Percentiles rank a stretch among this genome's conserved stretches.
Evolutionary conservation across 257 asterid species (phyloP).

Genomic region (Linaria vulgaris): DNA sequence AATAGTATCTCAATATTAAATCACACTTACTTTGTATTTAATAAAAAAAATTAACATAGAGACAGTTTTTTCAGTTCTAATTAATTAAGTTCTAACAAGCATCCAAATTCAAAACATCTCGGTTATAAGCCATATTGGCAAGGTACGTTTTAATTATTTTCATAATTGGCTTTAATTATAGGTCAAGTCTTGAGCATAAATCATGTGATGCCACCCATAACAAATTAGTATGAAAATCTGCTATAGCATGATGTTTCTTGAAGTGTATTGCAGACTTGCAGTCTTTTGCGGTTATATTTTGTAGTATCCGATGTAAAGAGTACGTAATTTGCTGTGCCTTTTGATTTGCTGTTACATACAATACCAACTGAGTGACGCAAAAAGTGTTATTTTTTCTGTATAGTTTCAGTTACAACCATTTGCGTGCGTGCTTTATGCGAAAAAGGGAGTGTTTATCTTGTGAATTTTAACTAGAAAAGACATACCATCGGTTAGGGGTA

Average conservation of each 20-base stretch:
- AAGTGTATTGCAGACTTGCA: neutral
- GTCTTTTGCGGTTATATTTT: neutral
- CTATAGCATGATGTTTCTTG: neutral
- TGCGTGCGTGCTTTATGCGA: slow-evolving; percentile 22
- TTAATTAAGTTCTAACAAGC: slow-evolving; percentile 22
- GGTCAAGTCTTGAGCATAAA: no score
- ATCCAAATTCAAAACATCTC: no score
- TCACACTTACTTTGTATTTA: neutral
- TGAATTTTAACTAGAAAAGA: no score
- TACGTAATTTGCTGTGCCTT: neutral
- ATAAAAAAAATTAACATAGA: neutral
- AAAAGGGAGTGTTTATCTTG: slow-evolving; percentile 23
- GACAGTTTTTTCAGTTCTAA: neutral
- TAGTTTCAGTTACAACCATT: slow-evolving; percentile 11
- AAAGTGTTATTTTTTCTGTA: slow-evolving; percentile 11
- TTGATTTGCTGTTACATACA: neutral
- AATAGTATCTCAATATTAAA: neutral
- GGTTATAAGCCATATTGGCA: no score
- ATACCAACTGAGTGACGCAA: slow-evolving; percentile 11
- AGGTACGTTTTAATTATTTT: no score
- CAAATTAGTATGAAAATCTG: neutral
- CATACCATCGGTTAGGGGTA: no score
- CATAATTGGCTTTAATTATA: no score
- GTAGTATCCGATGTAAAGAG: neutral
- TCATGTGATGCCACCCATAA: neutral